A percentile compares a stretch with the other conserved stretches of the same genome.
phyloP scores from a whole-genome alignment of 1,139 yeast species.

The Lodderomyces orthopsilosis region DNA sequence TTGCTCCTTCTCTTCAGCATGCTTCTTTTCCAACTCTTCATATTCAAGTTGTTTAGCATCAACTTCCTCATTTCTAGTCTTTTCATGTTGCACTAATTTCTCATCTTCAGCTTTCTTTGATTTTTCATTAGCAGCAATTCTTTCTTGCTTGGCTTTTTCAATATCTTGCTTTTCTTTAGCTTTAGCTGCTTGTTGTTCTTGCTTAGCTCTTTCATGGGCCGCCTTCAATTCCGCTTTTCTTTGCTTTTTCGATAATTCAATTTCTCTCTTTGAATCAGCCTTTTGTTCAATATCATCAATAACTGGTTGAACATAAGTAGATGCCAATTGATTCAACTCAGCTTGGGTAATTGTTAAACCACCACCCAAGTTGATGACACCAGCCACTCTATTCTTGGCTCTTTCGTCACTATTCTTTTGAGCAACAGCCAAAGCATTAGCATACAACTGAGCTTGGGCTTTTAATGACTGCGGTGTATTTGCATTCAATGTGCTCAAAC shows the following conservation, averaged over 20 bases:
- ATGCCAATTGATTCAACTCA: conserved; percentile 82
- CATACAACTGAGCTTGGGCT: conserved; percentile 44
- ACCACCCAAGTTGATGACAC: conserved; percentile 81
- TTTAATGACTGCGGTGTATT: conserved; percentile 35
- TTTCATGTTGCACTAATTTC: conserved; percentile 32
- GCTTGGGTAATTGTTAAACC: conserved; percentile 75
- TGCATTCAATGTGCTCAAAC: conserved; percentile 41
- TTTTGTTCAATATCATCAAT: conserved; percentile 68
- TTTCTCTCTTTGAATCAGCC: conserved; percentile 68
- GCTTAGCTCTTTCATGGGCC: conserved; percentile 46
- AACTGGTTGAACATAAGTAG: conserved; percentile 81
- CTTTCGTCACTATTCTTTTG: conserved; percentile 62
- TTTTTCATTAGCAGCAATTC: conserved; percentile 37
- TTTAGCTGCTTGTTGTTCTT: conserved; percentile 49
- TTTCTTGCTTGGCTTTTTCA: conserved; percentile 38
- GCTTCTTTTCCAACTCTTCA: conserved; percentile 30
- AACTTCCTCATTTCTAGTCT: conserved; percentile 37
- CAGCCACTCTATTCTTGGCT: conserved; percentile 41
- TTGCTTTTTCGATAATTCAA: conserved; percentile 42
- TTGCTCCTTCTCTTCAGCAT: conserved; percentile 37
- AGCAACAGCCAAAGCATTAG: conserved; percentile 59
- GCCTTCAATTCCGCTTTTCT: conserved; percentile 34
- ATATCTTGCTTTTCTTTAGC: conserved; percentile 40
- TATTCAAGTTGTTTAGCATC: conserved; percentile 34
- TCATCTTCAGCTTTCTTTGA: conserved; percentile 40